Percentiles rank a stretch among this genome's conserved stretches.
Conservation (phyloP, 495 filamentous ascomycete species). For the Aspergillus cristatus region DNA sequence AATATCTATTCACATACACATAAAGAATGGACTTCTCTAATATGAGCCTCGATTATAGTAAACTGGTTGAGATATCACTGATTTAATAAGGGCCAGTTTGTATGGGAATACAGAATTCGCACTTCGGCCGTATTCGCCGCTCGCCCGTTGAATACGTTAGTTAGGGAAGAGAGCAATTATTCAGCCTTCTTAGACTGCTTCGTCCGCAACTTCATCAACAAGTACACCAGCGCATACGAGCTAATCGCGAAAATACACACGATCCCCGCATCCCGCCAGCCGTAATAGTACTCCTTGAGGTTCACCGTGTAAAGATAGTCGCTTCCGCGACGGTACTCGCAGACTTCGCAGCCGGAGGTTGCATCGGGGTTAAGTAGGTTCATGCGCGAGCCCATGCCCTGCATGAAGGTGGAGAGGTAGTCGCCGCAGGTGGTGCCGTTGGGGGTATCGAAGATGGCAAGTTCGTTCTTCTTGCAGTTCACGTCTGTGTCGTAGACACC, state of each 20-base stretch:
- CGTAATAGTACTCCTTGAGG: constrained; percentile 33
- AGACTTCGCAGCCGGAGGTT: constrained; percentile 50
- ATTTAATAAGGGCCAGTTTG: too few relatives aligned
- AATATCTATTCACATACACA: too few relatives aligned
- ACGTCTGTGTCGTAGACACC: constrained; percentile 47
- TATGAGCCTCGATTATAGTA: too few relatives aligned
- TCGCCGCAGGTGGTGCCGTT: constrained; percentile 38
- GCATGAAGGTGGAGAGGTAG: constrained; percentile 47
- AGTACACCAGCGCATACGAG: constrained; percentile 38
- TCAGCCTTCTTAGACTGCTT: constrained; percentile 18
- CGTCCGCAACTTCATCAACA: constrained; percentile 37
- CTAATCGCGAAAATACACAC: constrained; percentile 36
- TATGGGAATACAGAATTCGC: too few relatives aligned
- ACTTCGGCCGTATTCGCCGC: too few relatives aligned
- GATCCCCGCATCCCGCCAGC: constrained; percentile 36
- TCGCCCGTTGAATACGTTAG: too few relatives aligned
- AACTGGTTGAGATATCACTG: too few relatives aligned
- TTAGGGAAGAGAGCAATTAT: too few relatives aligned
- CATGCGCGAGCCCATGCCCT: constrained; percentile 35
- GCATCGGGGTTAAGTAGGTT: constrained; percentile 45
- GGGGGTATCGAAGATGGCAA: constrained; percentile 46
- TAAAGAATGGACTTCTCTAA: too few relatives aligned
- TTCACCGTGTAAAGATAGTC: constrained; percentile 32
- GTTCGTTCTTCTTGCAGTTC: constrained; percentile 49
- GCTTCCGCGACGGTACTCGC: constrained; percentile 33